Percentiles rank a stretch among this genome's conserved stretches.
Evolutionary conservation across 176 grass and related monocot species (phyloP).

Genomic region (Bolboschoenus planiculmis): DNA sequence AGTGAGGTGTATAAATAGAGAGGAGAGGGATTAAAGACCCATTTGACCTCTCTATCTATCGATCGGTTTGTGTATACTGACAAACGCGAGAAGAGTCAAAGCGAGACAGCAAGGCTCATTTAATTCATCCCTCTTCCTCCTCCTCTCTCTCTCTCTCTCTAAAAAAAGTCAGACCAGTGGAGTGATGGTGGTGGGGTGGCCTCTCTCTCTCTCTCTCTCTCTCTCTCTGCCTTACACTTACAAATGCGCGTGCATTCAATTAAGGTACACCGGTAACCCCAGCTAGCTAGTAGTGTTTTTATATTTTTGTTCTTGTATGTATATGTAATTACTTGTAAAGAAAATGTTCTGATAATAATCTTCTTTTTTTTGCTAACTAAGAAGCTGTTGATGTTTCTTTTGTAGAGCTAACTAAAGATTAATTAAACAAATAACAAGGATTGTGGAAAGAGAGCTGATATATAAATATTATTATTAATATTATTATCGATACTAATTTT

Average conservation of each 20-base stretch:
- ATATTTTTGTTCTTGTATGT: background rate
- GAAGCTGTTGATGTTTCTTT: background rate
- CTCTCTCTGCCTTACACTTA: conserved; percentile 3
- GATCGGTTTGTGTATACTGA: too few relatives aligned
- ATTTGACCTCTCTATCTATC: conserved; percentile 36
- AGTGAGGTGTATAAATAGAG: conserved; percentile 29
- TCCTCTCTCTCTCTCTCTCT: background rate
- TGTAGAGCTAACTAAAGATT: background rate
- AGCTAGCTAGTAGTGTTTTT: too few relatives aligned
- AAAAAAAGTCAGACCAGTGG: conserved; percentile 29
- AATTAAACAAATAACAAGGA: background rate
- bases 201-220: conserved; percentile 24
- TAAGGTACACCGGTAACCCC: conserved; percentile 16
- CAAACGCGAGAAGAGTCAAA: conserved; percentile 31
- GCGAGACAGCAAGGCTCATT: conserved; percentile 25
- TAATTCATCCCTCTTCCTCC: too few relatives aligned
- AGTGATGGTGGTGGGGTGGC: background rate
- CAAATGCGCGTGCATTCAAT: conserved; percentile 36
- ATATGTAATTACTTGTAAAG: background rate
- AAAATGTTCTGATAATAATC: background rate
- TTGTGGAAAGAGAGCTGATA: too few relatives aligned
- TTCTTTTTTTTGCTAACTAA: background rate
- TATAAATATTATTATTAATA: too few relatives aligned
- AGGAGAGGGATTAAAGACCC: background rate
- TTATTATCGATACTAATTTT: too few relatives aligned